Base-by-base conservation (phyloP, 2,329 filamentous ascomycete genomes). In the Diaporthe citrichinensis region DNA sequence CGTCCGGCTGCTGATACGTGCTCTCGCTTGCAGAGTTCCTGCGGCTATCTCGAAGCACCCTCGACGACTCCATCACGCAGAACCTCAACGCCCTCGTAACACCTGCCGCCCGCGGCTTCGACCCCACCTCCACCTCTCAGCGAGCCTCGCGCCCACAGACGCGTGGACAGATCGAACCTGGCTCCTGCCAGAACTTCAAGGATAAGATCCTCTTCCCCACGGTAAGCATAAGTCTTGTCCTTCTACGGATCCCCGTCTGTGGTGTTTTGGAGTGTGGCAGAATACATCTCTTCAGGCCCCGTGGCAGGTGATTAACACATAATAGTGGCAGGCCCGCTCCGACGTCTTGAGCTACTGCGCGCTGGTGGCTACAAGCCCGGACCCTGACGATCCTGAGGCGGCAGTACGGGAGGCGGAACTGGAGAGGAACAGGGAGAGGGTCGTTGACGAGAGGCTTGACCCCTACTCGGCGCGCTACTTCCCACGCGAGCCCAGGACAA, bases 41-140 rank as follows among this genome's bases (percentile, higher is more conserved):
- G 31, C 94, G 95, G 53, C 85, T 97, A 78, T 98, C 96, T 14
- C 92, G 97, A 78, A 89, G 91, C 71, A 91, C 94, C 65, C 93
- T 98, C 81, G 97, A 99, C 85, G 97, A 99, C 85, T 95, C 94
- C 59, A 98, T 99, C 81, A 92, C 92, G 0, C 96, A 98, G 81
- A 96, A 97, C 81, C 91, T 99, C 77, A 98, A 98, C 86, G 95
- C 95, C 1, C 90, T 98, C 51, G 86, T 95, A 59, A 96, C 93
- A 0, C 96, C 96, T 0, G 89, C 94, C 17, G 87, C 88, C 59
- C 84, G 85, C 53, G 91, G 92, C 23, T 98, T 98, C 84, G 94
- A 98, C 82, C 94, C 96, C 1, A 86, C 89, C 0, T 96, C 94
- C 1, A 98, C 95, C 1, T 90, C 92, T 0, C 86, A 89, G 20